These are phyloP conservation scores for Nematocida major DNA, from an alignment of 371 early-diverging fungal genomes.

Conservation along the genomic window DNA sequence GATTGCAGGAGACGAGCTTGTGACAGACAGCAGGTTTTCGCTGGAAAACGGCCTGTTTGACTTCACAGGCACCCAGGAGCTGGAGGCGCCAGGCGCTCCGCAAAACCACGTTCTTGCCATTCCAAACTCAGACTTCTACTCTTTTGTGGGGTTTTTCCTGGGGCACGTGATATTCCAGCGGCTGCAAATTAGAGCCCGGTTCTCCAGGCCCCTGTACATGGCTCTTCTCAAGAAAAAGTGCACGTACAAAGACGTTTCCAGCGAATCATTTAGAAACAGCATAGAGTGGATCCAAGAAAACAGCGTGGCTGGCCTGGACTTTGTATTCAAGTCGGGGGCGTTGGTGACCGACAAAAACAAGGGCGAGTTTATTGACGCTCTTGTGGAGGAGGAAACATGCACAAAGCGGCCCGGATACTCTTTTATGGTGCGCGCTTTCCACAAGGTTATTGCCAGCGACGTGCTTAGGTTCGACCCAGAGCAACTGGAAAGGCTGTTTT, in stretches of 20 bases:
- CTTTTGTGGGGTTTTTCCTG: slow-evolving; percentile 41
- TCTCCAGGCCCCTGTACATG: slow-evolving; percentile 23
- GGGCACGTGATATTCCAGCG: slow-evolving; percentile 47
- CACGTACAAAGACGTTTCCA: slow-evolving; percentile 11
- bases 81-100: neutral
- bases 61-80: neutral
- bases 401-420: slow-evolving; percentile 12
- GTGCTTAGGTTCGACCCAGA: slow-evolving; percentile 25
- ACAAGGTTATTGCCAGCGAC: slow-evolving; percentile 11
- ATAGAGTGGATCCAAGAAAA: slow-evolving; percentile 37
- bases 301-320: neutral
- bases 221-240: slow-evolving; percentile 18
- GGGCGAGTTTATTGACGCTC: slow-evolving; percentile 26
- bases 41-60: slow-evolving; percentile 36
- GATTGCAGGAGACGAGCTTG: slow-evolving; percentile 6
- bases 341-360: slow-evolving; percentile 34
- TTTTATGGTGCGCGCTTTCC: neutral
- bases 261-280: neutral
- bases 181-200: slow-evolving; percentile 25
- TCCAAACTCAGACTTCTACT: slow-evolving; percentile 10
- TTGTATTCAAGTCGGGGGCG: slow-evolving; percentile 1
- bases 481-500: slow-evolving; percentile 16
- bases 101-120: neutral
- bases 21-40: slow-evolving; percentile 14
- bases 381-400: slow-evolving; percentile 26